phyloP scores from a whole-genome alignment of 106 monocot species.

The Xerophyta viscosa region DNA sequence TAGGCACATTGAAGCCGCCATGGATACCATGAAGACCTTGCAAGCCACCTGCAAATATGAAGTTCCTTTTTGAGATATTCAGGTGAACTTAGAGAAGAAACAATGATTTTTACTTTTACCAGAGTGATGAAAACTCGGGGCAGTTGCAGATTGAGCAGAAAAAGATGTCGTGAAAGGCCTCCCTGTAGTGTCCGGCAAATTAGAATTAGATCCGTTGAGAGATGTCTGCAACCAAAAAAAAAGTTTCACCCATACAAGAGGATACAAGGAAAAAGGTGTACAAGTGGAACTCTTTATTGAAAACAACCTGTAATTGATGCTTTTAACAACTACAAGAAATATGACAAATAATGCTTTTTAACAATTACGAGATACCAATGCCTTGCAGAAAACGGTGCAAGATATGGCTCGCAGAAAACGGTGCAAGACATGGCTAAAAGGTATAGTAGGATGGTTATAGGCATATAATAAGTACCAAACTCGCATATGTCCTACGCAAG shows the following conservation, averaged over 20 bases:
- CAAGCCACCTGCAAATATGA: conserved; percentile 22
- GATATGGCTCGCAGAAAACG: no score
- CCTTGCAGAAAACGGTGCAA: no score
- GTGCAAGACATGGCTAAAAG: no score
- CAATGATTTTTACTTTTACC: conserved; percentile 25
- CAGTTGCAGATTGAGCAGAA: conserved; percentile 62
- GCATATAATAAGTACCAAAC: no score
- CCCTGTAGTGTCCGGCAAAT: conserved; percentile 65
- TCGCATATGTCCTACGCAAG: no score
- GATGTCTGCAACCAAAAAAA: conserved; percentile 39
- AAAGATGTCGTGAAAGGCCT: conserved; percentile 69
- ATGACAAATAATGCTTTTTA: no score
- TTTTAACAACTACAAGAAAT: no score
- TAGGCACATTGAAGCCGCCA: conserved; percentile 60
- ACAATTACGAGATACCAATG: no score
- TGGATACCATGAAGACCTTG: conserved; percentile 84
- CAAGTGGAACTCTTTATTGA: background rate
- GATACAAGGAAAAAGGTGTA: background rate
- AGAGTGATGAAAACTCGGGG: conserved; percentile 77
- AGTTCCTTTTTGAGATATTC: background rate
- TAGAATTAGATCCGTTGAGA: conserved; percentile 60
- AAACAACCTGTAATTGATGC: background rate
- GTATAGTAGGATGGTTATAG: no score
- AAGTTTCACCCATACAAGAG: background rate
- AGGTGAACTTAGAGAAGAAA: background rate